Evolutionary conservation across 768 basidiomycete species (phyloP), one percentile per base, ranked within the genome.

Genomic region (Hebeloma cylindrosporum): DNA sequence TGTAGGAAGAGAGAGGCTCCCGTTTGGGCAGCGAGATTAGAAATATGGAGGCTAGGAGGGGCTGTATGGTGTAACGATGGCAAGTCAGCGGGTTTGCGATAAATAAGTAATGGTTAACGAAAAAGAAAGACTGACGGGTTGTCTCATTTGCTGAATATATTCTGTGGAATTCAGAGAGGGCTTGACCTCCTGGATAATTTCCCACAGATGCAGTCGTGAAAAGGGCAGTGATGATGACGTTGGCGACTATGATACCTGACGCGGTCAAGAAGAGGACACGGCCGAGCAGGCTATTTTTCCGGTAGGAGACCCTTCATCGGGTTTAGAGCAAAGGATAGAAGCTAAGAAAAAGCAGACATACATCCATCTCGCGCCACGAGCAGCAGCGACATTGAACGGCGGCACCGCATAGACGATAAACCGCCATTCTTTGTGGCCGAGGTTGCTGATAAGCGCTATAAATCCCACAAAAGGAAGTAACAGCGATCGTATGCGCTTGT

Each of bases 371-470:
- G 80, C 71, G 2, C 81, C 84, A 11, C 81, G 63, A 0, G 93
- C 85, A 2, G 88, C 92, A 2, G 84, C 79, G 3, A 93, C 63
- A 54, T 96, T 95, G 63, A 92, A 70, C 2, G 80, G 59, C 0
- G 94, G 93, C 0, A 97, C 78, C 13, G 82, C 75, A 58, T 98
- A 98, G 6, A 92, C 76, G 45, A 98, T 72, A 65, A 99, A 99
- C 5, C 96, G 79, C 96, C 96, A 99, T 66, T 99, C 96, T 62
- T 99, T 99, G 67, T 99, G 96, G 0, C 79, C 84, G 1, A 97
- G 70, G 22, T 60, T 70, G 60, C 92, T 93, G 61, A 98, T 78
- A 2, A 84, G 53, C 2, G 59, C 62, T 6, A 91, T 58, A 48
- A 85, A 88, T 1, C 58, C 45, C 4, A 82, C 20, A 2, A 78